These are phyloP conservation scores for Nyctanthes arbortristis DNA, from an alignment of 257 asterid genomes.

Conservation along the genomic window DNA sequence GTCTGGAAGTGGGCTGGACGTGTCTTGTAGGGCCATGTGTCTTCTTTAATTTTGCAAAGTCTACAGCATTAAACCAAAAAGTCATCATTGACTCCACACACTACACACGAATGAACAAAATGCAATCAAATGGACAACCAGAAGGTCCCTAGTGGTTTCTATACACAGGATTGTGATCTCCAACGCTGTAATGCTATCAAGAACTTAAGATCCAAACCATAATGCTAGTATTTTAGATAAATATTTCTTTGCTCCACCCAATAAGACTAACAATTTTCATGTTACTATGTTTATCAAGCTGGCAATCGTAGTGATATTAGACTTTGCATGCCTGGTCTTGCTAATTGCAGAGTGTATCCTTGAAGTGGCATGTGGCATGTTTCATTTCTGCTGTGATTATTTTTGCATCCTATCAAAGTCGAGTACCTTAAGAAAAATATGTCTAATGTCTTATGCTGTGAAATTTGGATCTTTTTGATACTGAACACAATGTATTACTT, in stretches of 20 bases:
- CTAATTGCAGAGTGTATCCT: neutral
- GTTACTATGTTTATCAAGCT: neutral
- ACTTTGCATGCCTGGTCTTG: neutral
- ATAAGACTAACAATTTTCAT: neutral
- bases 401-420: neutral
- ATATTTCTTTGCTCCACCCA: neutral
- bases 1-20: neutral
- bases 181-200: no score
- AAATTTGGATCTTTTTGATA: neutral
- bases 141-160: neutral
- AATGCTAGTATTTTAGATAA: no score
- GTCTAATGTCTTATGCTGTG: neutral
- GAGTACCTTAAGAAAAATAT: no score
- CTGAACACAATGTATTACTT: neutral
- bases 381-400: neutral
- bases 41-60: neutral
- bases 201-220: conserved; percentile 6
- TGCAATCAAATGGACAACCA: neutral
- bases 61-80: neutral
- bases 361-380: neutral
- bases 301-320: neutral
- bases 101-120: neutral
- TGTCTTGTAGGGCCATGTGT: neutral
- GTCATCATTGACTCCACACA: neutral
- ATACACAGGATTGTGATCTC: no score